A percentile compares a stretch with the other conserved stretches of the same genome.
Conservation (phyloP, 1,139 yeast genomes). For the Yamadazyma dendronema region DNA sequence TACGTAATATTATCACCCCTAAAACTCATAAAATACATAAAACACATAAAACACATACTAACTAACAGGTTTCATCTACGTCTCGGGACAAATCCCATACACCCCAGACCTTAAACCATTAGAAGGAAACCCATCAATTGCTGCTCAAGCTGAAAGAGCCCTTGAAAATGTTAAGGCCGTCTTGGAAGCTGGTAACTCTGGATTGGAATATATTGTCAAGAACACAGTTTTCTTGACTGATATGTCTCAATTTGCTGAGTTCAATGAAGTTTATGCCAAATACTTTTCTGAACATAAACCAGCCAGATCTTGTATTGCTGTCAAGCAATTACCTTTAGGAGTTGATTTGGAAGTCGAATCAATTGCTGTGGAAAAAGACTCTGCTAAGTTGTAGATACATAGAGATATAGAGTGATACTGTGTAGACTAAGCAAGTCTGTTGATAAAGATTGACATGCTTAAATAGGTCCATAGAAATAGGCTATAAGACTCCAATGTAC, state of each 20-base stretch:
- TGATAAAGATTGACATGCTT: too few species aligned
- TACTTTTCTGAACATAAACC: conserved; percentile 84
- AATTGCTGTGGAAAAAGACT: conserved; percentile 64
- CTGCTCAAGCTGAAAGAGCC: conserved; percentile 83
- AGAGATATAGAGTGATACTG: too few species aligned
- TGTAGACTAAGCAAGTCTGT: too few species aligned
- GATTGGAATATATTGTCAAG: conserved; percentile 79
- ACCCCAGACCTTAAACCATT: conserved; percentile 81
- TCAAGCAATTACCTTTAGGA: conserved; percentile 80
- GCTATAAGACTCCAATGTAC: too few species aligned
- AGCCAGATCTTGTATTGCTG: conserved; percentile 95
- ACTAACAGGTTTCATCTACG: conserved; percentile 68
- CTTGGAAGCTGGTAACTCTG: conserved; percentile 78
- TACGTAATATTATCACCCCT: conserved; percentile 24
- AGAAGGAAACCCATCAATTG: conserved; percentile 61
- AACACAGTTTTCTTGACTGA: conserved; percentile 86
- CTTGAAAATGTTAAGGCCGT: conserved; percentile 74
- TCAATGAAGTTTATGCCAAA: conserved; percentile 80
- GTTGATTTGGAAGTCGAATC: conserved; percentile 76
- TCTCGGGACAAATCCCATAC: conserved; percentile 94
- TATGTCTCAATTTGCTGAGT: conserved; percentile 76
- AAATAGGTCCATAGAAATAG: too few species aligned
- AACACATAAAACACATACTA: too few species aligned
- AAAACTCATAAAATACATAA: neutral
- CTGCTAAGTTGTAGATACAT: conserved; percentile 35